These are phyloP conservation scores for Aspergillus aculeatinus DNA, from an alignment of 2,329 filamentous ascomycete genomes.

Conservation along the genomic window DNA sequence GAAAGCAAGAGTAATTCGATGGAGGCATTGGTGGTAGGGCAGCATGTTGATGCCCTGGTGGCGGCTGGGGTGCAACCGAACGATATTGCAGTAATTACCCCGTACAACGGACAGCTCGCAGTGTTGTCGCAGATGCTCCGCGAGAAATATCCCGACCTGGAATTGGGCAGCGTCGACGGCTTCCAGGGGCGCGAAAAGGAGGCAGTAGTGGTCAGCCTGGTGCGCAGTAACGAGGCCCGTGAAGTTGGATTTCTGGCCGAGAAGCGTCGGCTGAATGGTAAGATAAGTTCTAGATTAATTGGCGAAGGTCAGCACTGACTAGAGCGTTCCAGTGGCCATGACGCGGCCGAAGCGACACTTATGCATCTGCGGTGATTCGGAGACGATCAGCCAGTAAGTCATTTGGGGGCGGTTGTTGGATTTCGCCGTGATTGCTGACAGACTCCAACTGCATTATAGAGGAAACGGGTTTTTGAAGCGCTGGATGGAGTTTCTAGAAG, in stretches of 20 bases:
- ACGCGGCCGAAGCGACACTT: slow-evolving; percentile 88
- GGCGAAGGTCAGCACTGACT: slow-evolving; percentile 1
- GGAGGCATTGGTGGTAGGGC: slow-evolving; percentile 77
- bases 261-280: slow-evolving; percentile 88
- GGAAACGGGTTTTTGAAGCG: slow-evolving; percentile 80
- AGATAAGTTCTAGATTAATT: slow-evolving; percentile 32
- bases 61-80: slow-evolving; percentile 74
- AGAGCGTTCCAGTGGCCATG: slow-evolving; percentile 73
- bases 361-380: slow-evolving; percentile 88
- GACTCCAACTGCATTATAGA: slow-evolving; percentile 47
- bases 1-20: slow-evolving; percentile 90
- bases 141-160: slow-evolving; percentile 76
- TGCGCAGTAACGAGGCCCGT: slow-evolving; percentile 80
- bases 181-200: slow-evolving; percentile 98
- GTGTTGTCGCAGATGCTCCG: slow-evolving; percentile 74
- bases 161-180: slow-evolving; percentile 94
- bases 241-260: slow-evolving; percentile 94
- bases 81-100: slow-evolving; percentile 91
- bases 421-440: neutral
- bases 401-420: neutral
- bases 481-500: slow-evolving; percentile 91
- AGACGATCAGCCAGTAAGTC: slow-evolving; percentile 83
- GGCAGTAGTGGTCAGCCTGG: slow-evolving; percentile 88
- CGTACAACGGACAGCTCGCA: slow-evolving; percentile 92
- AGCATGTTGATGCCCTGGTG: slow-evolving; percentile 75